A percentile compares a stretch with the other conserved stretches of the same genome.
Conservation (phyloP, 2,329 filamentous ascomycete genomes). For the Xylariaceae sp. region DNA sequence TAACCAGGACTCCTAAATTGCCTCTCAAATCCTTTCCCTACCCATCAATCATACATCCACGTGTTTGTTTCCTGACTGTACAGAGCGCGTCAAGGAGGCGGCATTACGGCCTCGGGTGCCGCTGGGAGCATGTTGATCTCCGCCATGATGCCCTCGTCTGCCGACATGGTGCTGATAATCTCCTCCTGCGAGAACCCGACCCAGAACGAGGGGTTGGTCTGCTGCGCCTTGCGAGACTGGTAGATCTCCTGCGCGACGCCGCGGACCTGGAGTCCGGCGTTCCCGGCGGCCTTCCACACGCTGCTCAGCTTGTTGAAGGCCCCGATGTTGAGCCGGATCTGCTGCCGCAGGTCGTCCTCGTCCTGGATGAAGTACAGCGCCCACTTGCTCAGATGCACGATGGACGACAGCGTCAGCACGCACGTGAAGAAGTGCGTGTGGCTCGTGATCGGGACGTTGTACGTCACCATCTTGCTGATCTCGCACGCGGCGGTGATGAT, state of each 20-base stretch:
- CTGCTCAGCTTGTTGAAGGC: conserved; percentile 71
- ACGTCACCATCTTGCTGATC: conserved; percentile 75
- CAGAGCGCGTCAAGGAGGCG: conserved; percentile 4
- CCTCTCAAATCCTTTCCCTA: neutral
- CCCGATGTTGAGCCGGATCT: conserved; percentile 79
- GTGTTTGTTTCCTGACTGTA: neutral
- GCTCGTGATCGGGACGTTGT: conserved; percentile 72
- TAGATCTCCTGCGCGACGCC: conserved; percentile 80
- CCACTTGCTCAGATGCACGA: conserved; percentile 84
- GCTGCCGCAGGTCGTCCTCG: conserved; percentile 73
- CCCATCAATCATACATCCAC: conserved; percentile 2
- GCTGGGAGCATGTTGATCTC: conserved; percentile 56
- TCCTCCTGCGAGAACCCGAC: conserved; percentile 60
- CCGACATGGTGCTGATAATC: conserved; percentile 60
- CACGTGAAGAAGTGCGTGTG: conserved; percentile 88
- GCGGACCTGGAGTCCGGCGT: conserved; percentile 74
- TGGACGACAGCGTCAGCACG: conserved; percentile 76
- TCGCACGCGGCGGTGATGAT: conserved; percentile 80
- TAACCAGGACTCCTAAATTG: neutral
- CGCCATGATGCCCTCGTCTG: conserved; percentile 64
- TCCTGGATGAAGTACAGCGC: conserved; percentile 66
- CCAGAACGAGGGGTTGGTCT: conserved; percentile 60
- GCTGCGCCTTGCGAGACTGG: conserved; percentile 61
- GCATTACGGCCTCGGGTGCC: conserved; percentile 21
- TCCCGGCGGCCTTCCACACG: conserved; percentile 75